phyloP scores from a whole-genome alignment of 805 yeast genomes.

The Yamadazyma nakazawae region DNA sequence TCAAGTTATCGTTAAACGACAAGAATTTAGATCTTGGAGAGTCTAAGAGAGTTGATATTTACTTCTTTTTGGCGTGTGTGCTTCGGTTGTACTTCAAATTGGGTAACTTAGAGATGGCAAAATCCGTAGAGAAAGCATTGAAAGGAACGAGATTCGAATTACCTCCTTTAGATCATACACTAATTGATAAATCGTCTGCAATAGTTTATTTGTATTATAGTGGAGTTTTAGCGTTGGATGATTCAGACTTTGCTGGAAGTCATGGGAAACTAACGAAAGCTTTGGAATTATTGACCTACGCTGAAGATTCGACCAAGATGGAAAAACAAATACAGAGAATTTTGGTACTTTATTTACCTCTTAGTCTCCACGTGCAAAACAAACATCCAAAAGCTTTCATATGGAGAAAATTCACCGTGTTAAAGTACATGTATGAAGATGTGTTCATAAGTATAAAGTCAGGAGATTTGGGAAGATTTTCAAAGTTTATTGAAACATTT shows the following conservation, averaged over 20 bases:
- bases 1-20: constrained; percentile 77
- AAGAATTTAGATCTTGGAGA: constrained; percentile 48
- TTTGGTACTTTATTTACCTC: constrained; percentile 60
- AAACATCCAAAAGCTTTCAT: constrained; percentile 42
- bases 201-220: constrained; percentile 66
- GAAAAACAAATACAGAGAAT: constrained; percentile 45
- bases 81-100: constrained; percentile 67
- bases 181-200: constrained; percentile 38
- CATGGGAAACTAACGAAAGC: constrained; percentile 53
- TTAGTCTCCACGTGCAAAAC: constrained; percentile 49
- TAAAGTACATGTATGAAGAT: constrained; percentile 42
- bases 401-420: constrained; percentile 41
- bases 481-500: constrained; percentile 39
- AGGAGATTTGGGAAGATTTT: constrained; percentile 59
- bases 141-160: constrained; percentile 49
- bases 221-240: constrained; percentile 64
- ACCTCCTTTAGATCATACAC: constrained; percentile 47
- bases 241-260: constrained; percentile 54
- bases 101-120: constrained; percentile 67
- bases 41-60: constrained; percentile 63
- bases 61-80: constrained; percentile 66
- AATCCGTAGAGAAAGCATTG: constrained; percentile 68
- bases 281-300: constrained; percentile 28
- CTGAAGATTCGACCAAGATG: constrained; percentile 13
- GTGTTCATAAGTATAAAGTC: constrained; percentile 45